phyloP scores from a whole-genome alignment of 176 grass and related monocot species.

The Aegilops tauschii region DNA sequence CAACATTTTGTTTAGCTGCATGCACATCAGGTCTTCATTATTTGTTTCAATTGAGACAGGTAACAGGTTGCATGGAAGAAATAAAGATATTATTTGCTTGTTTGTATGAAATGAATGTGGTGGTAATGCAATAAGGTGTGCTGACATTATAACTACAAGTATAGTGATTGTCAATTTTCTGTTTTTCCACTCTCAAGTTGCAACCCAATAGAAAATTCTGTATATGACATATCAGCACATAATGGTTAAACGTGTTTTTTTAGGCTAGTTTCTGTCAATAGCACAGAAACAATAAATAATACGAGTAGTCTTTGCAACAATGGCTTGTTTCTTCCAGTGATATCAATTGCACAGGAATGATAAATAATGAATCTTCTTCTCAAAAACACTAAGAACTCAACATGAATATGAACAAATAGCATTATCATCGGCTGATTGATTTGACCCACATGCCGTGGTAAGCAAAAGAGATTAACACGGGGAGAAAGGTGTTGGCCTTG shows the following conservation, averaged over 20 bases:
- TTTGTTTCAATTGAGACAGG: neutral
- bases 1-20: neutral
- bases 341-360: neutral
- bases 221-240: neutral
- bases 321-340: neutral
- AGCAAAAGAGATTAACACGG: neutral
- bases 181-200: neutral
- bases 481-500: neutral
- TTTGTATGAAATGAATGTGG: conserved; percentile 4
- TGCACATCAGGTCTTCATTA: neutral
- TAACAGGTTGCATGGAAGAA: neutral
- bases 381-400: neutral
- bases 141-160: neutral
- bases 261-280: neutral
- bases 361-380: neutral
- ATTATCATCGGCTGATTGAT: neutral
- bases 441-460: neutral
- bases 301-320: neutral
- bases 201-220: neutral
- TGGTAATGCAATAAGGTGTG: neutral
- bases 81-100: neutral
- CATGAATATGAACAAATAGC: neutral
- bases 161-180: neutral
- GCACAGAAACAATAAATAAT: neutral
- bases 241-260: neutral